These are phyloP conservation scores for Hyphochytrium catenoides DNA, from an alignment of 352 stramenopile species.

Conservation along the genomic window DNA sequence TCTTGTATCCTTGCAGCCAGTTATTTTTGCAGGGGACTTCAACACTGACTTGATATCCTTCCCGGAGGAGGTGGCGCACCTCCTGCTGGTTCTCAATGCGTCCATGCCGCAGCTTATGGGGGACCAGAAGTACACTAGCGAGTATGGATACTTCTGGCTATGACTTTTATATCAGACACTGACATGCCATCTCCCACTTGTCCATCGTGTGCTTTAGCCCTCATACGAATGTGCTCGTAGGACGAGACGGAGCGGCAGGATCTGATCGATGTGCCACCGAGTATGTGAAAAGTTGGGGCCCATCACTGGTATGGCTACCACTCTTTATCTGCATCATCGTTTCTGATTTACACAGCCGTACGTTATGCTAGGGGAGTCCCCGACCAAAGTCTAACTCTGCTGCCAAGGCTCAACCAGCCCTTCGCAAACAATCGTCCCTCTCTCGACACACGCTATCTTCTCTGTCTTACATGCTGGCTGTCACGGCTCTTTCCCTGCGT, in stretches of 20 bases:
- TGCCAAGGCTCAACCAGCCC: too few species aligned
- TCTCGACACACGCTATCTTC: too few species aligned
- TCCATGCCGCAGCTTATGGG: slow-evolving; percentile 20
- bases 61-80: slow-evolving; percentile 25
- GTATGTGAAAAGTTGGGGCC: slow-evolving; percentile 43
- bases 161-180: too few species aligned
- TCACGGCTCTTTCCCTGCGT: too few species aligned
- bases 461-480: too few species aligned
- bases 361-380: too few species aligned
- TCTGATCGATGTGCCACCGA: slow-evolving; percentile 35
- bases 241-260: slow-evolving; percentile 37
- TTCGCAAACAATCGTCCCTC: too few species aligned
- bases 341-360: too few species aligned
- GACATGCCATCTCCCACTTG: too few species aligned
- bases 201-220: too few species aligned
- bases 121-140: slow-evolving; percentile 38
- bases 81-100: slow-evolving; percentile 26
- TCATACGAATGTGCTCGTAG: slow-evolving; percentile 41
- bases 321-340: too few species aligned
- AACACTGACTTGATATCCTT: slow-evolving; percentile 59
- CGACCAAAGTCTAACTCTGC: too few species aligned
- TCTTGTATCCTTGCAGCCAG: slow-evolving; percentile 19
- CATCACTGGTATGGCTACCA: slow-evolving; percentile 18
- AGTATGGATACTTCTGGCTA: slow-evolving; percentile 19
- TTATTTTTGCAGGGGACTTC: slow-evolving; percentile 52